Evolutionary conservation across 192 early-diverging fungal genomes (phyloP), one percentile per base, ranked within the genome.

Genomic region (Funneliformis mosseae): DNA sequence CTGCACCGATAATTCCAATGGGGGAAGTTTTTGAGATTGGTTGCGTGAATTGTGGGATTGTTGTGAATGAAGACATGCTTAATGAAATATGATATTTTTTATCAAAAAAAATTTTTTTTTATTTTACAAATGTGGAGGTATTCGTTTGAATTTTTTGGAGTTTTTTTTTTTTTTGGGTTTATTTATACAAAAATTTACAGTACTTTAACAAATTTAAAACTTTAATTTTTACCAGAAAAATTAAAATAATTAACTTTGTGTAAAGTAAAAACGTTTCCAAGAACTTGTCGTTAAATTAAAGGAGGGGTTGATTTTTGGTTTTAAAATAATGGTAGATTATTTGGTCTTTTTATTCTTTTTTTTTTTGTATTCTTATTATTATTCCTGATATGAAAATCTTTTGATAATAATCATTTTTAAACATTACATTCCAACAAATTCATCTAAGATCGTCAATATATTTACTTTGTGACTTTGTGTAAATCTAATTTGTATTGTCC

Each of bases 1-100:
- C 76, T 25, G 76, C 76, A 25, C 76, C 76, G 18, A 77, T 62
- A 64, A 77, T 63, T 0, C 76, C 76, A 42, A 77, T 77, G 4
- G 39, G 61, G 6, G 76, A 61, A 21, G 8, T 41, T 45, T 50
- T 61, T 23, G 76, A 18, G 18, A 77, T 63, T 12, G 43, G 73
- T 64, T 74, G 71, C 21, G 71, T 33, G 16, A 42, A 27, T 0
- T 39, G 43, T 74, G 71, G 18, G 4, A 67, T 27, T 8, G 64
- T 21, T 21, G 50, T 21, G n/a, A n/a, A 18, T 55, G n/a, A 55
- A 21, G 50, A 55, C 50, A 55, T 55, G 18, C 4, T 55, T 55
- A 48, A 12, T 9, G 12, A 10, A 46, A 48, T 12, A 11, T 9
- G 43, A 4, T 45, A 10, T 48, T 48, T 48, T 48, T 48, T 48